phyloP scores from a whole-genome alignment of 2,329 filamentous ascomycete genomes.

The Chrysoporthe austroafricana region DNA sequence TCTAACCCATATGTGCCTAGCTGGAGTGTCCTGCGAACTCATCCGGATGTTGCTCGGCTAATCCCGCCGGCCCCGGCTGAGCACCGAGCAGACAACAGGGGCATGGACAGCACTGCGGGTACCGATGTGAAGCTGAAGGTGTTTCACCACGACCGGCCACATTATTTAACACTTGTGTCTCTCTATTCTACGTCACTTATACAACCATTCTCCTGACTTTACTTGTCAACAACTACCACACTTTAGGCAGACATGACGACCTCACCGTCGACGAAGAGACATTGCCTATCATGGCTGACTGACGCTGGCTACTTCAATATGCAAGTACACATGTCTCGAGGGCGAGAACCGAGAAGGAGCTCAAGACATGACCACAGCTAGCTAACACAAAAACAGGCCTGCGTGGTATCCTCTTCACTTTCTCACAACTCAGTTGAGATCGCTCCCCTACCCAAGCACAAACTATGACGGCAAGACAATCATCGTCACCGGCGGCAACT shows the following conservation, averaged over 20 bases:
- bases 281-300: conserved; percentile 25
- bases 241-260: conserved; percentile 8
- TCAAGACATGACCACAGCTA: background rate
- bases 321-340: background rate
- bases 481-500: conserved; percentile 47
- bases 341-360: no score
- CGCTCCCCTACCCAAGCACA: conserved; percentile 2
- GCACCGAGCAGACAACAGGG: background rate
- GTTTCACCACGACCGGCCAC: background rate
- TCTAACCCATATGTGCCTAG: no score
- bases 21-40: no score
- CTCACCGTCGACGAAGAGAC: conserved; percentile 12
- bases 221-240: background rate
- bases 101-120: background rate
- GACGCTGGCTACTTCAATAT: conserved; percentile 27
- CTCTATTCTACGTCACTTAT: background rate
- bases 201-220: background rate
- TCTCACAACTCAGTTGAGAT: conserved; percentile 3
- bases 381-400: conserved; percentile 1
- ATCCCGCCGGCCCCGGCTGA: background rate
- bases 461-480: conserved; percentile 35
- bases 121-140: background rate
- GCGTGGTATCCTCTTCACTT: conserved; percentile 15
- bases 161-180: background rate
- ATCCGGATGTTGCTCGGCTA: no score